phyloP scores from a whole-genome alignment of 345 rosid species.

The Turnera subulata region DNA sequence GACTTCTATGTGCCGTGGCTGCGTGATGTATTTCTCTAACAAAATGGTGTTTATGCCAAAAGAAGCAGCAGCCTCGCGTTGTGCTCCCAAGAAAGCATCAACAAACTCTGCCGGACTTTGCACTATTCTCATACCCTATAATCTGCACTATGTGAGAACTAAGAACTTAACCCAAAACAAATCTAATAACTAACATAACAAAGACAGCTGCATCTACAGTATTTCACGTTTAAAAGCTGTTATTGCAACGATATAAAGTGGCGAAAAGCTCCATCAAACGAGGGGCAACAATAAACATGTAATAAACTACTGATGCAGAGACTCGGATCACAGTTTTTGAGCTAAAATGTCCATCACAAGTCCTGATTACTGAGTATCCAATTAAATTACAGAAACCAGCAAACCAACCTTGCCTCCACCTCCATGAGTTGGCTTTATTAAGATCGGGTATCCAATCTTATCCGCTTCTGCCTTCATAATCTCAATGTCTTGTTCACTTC shows the following conservation, averaged over 20 bases:
- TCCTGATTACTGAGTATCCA: background rate
- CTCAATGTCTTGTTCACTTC: slow-evolving; percentile 75
- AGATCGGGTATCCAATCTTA: slow-evolving; percentile 77
- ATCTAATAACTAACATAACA: slow-evolving; percentile 3
- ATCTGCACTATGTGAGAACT: slow-evolving; percentile 27
- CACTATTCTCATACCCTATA: slow-evolving; percentile 94
- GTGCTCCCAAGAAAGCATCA: slow-evolving; percentile 89
- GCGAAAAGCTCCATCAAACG: background rate
- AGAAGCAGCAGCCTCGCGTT: slow-evolving; percentile 93
- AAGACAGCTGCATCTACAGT: background rate
- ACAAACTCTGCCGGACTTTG: slow-evolving; percentile 54
- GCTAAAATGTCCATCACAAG: no score
- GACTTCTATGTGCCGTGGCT: slow-evolving; percentile 93
- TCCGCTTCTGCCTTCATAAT: slow-evolving; percentile 82
- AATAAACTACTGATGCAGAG: background rate
- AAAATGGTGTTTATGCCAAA: slow-evolving; percentile 82
- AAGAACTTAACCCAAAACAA: slow-evolving; percentile 21
- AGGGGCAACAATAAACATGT: background rate
- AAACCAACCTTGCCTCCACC: slow-evolving; percentile 84
- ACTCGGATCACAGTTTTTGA: background rate
- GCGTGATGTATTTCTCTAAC: slow-evolving; percentile 88
- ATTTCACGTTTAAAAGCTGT: no score
- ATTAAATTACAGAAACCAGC: slow-evolving; percentile 4
- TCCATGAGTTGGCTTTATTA: slow-evolving; percentile 95
- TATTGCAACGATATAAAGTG: background rate